These are phyloP conservation scores for Penicillium antarcticum DNA, from an alignment of 495 filamentous ascomycete genomes.

Conservation along the genomic window DNA sequence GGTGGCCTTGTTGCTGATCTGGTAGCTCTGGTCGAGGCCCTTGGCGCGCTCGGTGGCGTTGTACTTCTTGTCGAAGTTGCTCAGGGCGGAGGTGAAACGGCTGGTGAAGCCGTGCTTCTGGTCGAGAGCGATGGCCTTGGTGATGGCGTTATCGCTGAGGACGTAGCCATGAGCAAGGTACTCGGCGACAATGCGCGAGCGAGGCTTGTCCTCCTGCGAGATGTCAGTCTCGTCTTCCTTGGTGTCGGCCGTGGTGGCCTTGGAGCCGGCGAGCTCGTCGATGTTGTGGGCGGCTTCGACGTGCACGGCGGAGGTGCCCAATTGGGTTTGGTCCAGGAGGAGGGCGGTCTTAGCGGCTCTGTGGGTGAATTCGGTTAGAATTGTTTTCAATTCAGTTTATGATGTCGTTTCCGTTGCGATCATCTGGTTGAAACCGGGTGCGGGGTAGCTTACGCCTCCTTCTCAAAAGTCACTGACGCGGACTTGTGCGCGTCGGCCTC, in stretches of 20 bases:
- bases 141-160: conserved; percentile 78
- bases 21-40: conserved; percentile 71
- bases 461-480: conserved; percentile 92
- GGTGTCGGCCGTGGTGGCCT: conserved; percentile 43
- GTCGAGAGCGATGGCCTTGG: conserved; percentile 83
- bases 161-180: conserved; percentile 93
- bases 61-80: conserved; percentile 75
- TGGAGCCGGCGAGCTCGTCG: conserved; percentile 57
- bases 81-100: conserved; percentile 70
- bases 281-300: conserved; percentile 67
- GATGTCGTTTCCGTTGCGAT: background rate
- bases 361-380: background rate
- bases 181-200: conserved; percentile 88
- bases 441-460: conserved; percentile 64
- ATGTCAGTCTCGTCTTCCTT: conserved; percentile 62
- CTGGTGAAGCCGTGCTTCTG: conserved; percentile 81
- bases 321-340: conserved; percentile 91
- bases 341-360: conserved; percentile 91
- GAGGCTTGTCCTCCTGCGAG: conserved; percentile 92
- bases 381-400: background rate
- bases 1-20: conserved; percentile 63
- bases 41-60: conserved; percentile 75
- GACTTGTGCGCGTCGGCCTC: conserved; percentile 62
- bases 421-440: conserved; percentile 13
- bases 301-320: conserved; percentile 75